These are phyloP conservation scores for Tricharina praecox DNA, from an alignment of 495 filamentous ascomycete species.

Conservation along the genomic window DNA sequence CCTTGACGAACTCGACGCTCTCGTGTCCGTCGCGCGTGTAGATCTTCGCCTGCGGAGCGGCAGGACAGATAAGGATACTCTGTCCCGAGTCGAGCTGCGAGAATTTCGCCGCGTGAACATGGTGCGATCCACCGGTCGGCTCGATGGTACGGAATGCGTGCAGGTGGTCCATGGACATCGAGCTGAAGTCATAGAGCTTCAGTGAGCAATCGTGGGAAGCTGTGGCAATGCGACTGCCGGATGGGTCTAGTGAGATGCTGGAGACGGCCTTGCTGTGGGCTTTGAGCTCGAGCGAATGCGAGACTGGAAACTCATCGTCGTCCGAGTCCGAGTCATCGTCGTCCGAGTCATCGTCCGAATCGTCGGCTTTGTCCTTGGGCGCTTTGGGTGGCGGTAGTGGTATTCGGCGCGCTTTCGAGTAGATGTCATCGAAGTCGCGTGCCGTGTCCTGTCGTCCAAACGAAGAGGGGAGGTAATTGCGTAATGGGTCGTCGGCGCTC, in stretches of 20 bases:
- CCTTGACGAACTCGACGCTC: constrained; percentile 76
- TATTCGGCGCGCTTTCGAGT: constrained; percentile 55
- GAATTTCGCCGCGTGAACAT: constrained; percentile 72
- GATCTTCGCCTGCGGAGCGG: constrained; percentile 75
- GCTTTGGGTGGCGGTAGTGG: constrained; percentile 23
- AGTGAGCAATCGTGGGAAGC: constrained; percentile 80
- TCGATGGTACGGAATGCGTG: constrained; percentile 86
- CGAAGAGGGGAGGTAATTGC: constrained; percentile 59
- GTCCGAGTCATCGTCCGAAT: constrained; percentile 36
- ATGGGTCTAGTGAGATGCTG: constrained; percentile 62
- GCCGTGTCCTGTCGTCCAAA: constrained; percentile 72
- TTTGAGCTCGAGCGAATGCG: constrained; percentile 80
- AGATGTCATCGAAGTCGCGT: constrained; percentile 58
- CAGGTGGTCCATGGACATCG: constrained; percentile 86
- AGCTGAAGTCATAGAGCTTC: constrained; percentile 86
- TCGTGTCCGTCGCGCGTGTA: constrained; percentile 75
- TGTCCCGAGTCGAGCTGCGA: constrained; percentile 59
- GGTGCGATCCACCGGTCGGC: constrained; percentile 64
- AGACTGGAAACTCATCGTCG: constrained; percentile 80
- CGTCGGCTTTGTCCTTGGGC: constrained; percentile 24
- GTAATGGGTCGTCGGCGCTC: constrained; percentile 56
- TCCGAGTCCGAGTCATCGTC: constrained; percentile 50
- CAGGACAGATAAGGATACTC: constrained; percentile 69
- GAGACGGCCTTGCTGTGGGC: constrained; percentile 85
- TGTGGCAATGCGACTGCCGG: constrained; percentile 68